Evolutionary conservation across 257 asterid genomes (phyloP), one percentile per base, ranked within the genome.

Genomic region (Solanum acaule): DNA sequence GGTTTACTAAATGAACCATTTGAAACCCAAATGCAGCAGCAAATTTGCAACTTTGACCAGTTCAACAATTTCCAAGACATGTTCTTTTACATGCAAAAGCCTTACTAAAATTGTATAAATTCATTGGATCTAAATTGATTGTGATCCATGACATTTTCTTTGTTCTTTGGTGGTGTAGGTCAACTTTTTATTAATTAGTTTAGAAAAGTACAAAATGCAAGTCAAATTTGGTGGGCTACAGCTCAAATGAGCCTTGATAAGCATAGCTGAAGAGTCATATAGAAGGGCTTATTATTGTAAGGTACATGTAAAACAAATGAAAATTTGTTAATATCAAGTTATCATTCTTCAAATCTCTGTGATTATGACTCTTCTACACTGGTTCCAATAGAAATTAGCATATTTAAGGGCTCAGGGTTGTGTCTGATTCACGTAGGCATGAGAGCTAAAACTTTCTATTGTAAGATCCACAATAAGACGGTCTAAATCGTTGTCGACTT

Each of bases 1-100:
- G 92, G 89, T 38, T 92, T 93, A 84, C 95, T 90, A 86, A 94
- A 91, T 27, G 92, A 92, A 87, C 91, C 92, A 23, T 96, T 94
- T 35, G 85, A 88, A 67, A 67, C 94, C 22, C 95, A 92, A 56
- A 87, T 40, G 37, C 93, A 90, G 67, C 56, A 92, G 90, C 95
- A 92, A 92, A 90, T 82, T 34, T 68, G 67, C 83, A 42, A 83
- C 86, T 90, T 78, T 52, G 94, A 96, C 34, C 94, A 91, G 72
- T 86, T 89, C 89, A 87, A 89, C 25, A 59, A 86, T 40, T 93
- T 91, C 70, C 95, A 92, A 29, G 98, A 96, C 71, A 91, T 95
- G 93, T 93, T 86, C 87, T 40, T 88, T 33, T 90, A 89, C 61
- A 84, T 92, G 98, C 90, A 91, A 83, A 91, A 92, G 90, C 93